Conservation (phyloP, 768 basidiomycete genomes). For the Termitomyces eurrhizus region DNA sequence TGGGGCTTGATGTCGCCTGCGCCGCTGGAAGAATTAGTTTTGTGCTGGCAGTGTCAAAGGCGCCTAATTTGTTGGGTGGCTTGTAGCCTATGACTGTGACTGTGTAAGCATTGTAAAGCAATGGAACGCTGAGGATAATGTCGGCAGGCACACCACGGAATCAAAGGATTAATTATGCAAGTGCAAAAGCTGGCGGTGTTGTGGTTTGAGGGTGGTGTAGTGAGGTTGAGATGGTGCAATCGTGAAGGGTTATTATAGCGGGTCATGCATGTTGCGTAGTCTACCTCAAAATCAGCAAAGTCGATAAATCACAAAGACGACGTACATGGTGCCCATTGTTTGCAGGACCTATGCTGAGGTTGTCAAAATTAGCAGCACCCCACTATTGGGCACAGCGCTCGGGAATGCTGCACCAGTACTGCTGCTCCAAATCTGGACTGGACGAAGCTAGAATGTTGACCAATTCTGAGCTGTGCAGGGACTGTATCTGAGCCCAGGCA, state of each 20-base stretch:
- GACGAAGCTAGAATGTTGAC: constrained; percentile 54
- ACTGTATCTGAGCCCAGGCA: constrained; percentile 59
- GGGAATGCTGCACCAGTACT: constrained; percentile 42
- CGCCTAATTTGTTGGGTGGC: neutral
- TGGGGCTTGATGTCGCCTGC: constrained; percentile 30
- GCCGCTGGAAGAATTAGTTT: neutral
- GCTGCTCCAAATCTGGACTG: constrained; percentile 38
- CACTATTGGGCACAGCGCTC: constrained; percentile 68
- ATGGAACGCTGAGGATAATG: constrained; percentile 76
- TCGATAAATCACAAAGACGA: constrained; percentile 7
- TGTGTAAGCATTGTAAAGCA: constrained; percentile 48
- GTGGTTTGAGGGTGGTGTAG: constrained; percentile 40
- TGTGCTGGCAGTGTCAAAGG: neutral
- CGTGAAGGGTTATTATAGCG: constrained; percentile 59
- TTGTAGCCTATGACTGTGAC: constrained; percentile 20
- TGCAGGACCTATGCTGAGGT: constrained; percentile 58
- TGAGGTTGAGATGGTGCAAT: constrained; percentile 67
- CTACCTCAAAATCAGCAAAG: constrained; percentile 28
- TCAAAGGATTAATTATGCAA: constrained; percentile 62
- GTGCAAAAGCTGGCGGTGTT: constrained; percentile 41
- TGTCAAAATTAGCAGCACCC: constrained; percentile 63
- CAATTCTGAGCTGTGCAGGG: constrained; percentile 65
- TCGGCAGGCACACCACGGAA: constrained; percentile 41
- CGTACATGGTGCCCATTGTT: constrained; percentile 61
- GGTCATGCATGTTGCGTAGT: constrained; percentile 33